Evolutionary conservation across 371 early-diverging fungal species (phyloP).

Genomic region (Vittaforma corneae): DNA sequence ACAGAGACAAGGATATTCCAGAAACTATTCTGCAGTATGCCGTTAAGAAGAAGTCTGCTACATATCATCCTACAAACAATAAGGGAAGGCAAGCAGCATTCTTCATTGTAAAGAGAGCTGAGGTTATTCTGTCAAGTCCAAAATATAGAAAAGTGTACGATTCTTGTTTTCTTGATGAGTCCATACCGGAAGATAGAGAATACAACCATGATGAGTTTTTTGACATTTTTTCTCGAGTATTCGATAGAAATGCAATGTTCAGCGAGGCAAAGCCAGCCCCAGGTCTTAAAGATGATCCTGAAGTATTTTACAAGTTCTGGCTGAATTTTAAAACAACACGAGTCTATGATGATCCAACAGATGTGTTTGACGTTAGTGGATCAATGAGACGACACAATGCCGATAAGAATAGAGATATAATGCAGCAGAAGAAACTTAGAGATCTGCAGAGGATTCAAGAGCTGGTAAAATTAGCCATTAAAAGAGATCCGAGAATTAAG

Average conservation of each 20-base stretch:
- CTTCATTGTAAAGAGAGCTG: conserved; percentile 61
- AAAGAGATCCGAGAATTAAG: conserved; percentile 55
- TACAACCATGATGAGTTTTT: conserved; percentile 76
- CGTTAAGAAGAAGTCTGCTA: conserved; percentile 32
- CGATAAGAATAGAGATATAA: conserved; percentile 42
- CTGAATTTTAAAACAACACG: conserved; percentile 87
- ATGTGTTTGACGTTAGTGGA: conserved; percentile 61
- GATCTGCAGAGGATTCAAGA: conserved; percentile 48
- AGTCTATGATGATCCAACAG: conserved; percentile 84
- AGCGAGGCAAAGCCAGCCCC: conserved; percentile 73
- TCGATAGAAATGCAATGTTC: conserved; percentile 71
- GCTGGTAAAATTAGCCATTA: conserved; percentile 49
- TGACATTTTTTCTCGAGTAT: conserved; percentile 70
- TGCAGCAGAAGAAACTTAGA: conserved; percentile 34
- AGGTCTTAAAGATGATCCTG: conserved; percentile 70
- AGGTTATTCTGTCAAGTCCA: conserved; percentile 77
- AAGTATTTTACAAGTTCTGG: conserved; percentile 87
- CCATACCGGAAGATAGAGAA: conserved; percentile 59
- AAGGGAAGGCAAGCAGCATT: conserved; percentile 45
- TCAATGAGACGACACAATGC: conserved; percentile 40
- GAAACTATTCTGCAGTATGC: conserved; percentile 31
- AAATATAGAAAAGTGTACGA: conserved; percentile 83
- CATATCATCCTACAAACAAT: conserved; percentile 52
- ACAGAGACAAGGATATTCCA: conserved; percentile 32
- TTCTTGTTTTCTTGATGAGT: conserved; percentile 72